phyloP scores from a whole-genome alignment of 1,284 basidiomycete genomes.

The Heterobasidion occidentale region DNA sequence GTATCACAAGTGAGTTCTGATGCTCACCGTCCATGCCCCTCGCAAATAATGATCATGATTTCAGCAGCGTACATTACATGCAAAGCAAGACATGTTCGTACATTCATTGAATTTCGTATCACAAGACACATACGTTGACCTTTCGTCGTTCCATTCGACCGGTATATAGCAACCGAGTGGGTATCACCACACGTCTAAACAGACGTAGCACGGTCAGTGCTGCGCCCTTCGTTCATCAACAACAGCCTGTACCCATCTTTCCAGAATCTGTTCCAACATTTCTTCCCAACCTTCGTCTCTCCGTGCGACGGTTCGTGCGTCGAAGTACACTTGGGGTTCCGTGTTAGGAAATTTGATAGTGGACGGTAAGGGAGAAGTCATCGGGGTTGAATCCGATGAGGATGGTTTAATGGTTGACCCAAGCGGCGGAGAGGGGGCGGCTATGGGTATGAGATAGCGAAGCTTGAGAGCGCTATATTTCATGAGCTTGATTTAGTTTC shows the following conservation, averaged over 20 bases:
- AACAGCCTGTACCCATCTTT: conserved; percentile 62
- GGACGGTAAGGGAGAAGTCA: conserved; percentile 15
- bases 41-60: too few relatives aligned
- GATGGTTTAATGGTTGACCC: conserved; percentile 13
- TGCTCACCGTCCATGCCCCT: too few relatives aligned
- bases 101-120: not conserved
- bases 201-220: not conserved
- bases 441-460: conserved; percentile 67
- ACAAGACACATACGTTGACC: not conserved
- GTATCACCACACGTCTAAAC: not conserved
- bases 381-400: conserved; percentile 16
- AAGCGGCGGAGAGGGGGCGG: conserved; percentile 31
- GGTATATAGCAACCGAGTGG: not conserved
- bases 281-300: conserved; percentile 73
- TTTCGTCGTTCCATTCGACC: not conserved
- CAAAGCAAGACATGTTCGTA: not conserved
- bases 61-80: not conserved
- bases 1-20: too few relatives aligned
- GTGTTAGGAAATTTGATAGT: conserved; percentile 21
- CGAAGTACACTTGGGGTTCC: conserved; percentile 47
- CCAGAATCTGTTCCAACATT: conserved; percentile 60
- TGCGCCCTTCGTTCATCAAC: conserved; percentile 45
- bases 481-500: not conserved
- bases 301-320: conserved; percentile 65
- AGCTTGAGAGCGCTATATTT: conserved; percentile 65